Conservation (phyloP, 495 filamentous ascomycete genomes). For the Tetracladium marchalianum region DNA sequence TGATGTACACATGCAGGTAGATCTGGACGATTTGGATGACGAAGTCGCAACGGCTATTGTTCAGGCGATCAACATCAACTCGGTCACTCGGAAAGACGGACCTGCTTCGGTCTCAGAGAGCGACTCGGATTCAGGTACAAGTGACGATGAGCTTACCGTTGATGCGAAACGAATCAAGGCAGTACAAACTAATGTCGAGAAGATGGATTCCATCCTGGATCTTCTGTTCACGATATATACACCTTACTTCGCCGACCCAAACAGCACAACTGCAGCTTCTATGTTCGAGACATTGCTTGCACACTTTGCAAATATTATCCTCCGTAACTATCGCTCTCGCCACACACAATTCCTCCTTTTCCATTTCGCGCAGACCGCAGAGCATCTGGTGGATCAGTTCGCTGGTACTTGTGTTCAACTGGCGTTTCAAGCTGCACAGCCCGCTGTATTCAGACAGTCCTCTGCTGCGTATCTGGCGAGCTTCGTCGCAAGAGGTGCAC, state of each 20-base stretch:
- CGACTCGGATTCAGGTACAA: slow-evolving; percentile 42
- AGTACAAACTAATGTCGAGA: slow-evolving; percentile 72
- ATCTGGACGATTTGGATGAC: slow-evolving; percentile 70
- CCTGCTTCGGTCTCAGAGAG: slow-evolving; percentile 53
- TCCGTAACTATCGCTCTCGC: slow-evolving; percentile 79
- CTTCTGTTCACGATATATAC: slow-evolving; percentile 75
- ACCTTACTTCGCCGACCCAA: slow-evolving; percentile 49
- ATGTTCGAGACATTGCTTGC: slow-evolving; percentile 64
- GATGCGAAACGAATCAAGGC: slow-evolving; percentile 41
- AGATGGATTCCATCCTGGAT: slow-evolving; percentile 89
- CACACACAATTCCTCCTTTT: slow-evolving; percentile 89
- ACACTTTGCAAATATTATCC: slow-evolving; percentile 75
- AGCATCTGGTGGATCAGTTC: slow-evolving; percentile 67
- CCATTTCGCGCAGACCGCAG: slow-evolving; percentile 76
- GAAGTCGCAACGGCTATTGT: slow-evolving; percentile 39
- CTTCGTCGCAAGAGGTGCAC: slow-evolving; percentile 80
- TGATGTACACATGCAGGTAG: slow-evolving; percentile 87
- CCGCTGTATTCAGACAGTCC: slow-evolving; percentile 63
- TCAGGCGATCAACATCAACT: slow-evolving; percentile 26
- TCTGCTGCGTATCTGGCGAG: slow-evolving; percentile 89
- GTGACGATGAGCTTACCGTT: slow-evolving; percentile 36
- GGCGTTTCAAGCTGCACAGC: slow-evolving; percentile 47
- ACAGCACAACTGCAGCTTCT: slow-evolving; percentile 35
- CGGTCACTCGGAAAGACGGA: slow-evolving; percentile 36
- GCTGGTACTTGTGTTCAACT: slow-evolving; percentile 65